Evolutionary conservation across 805 yeast species (phyloP).

Genomic region (Diddensiella transvaalensis): DNA sequence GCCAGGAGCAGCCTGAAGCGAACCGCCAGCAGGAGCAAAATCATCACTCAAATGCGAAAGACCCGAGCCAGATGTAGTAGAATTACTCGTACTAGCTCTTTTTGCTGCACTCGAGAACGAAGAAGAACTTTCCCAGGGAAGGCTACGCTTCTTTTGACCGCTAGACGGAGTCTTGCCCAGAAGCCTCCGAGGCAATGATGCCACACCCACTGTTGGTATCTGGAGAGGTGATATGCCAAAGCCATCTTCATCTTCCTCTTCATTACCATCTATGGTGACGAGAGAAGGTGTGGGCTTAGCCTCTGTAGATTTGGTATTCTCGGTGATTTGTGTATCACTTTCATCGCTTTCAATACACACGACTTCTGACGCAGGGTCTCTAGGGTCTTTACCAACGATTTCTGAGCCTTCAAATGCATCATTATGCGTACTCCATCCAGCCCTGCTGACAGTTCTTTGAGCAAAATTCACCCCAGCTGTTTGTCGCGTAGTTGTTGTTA

Average conservation of each 20-base stretch:
- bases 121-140: neutral
- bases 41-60: no score
- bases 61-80: neutral
- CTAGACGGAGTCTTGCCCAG: no score
- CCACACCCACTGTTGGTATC: neutral
- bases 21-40: no score
- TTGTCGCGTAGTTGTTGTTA: neutral
- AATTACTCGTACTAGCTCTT: neutral
- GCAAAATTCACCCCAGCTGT: neutral
- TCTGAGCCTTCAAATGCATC: neutral
- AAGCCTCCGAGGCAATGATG: no score
- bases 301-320: no score
- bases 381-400: neutral
- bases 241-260: constrained; percentile 1
- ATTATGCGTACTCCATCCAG: neutral
- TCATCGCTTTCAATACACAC: neutral
- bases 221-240: neutral
- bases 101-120: neutral
- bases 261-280: neutral
- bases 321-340: no score
- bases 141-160: no score
- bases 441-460: neutral
- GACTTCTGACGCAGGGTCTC: neutral
- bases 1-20: neutral
- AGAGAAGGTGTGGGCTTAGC: no score